Evolutionary conservation across 129 eudicot genomes (phyloP).

Genomic region (Tagetes patula): DNA sequence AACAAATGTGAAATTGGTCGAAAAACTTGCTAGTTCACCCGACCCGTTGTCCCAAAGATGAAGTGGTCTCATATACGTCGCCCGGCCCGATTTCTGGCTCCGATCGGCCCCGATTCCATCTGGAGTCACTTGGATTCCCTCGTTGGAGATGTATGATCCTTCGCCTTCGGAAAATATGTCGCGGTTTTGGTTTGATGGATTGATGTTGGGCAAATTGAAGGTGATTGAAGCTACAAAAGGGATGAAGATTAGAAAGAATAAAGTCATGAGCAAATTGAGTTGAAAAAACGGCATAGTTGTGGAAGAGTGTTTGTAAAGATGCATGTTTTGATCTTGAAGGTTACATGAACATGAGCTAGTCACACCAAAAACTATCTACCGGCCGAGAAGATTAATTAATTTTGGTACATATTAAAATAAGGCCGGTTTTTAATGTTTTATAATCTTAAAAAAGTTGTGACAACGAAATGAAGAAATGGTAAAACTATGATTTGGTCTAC

Average conservation of each 20-base stretch:
- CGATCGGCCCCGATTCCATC: neutral
- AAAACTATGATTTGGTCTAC: too few relatives aligned
- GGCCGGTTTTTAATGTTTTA: too few relatives aligned
- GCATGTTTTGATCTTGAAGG: neutral
- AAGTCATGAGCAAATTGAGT: neutral
- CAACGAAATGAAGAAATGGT: too few relatives aligned
- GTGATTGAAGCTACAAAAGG: neutral
- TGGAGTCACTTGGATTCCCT: neutral
- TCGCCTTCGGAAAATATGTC: too few relatives aligned
- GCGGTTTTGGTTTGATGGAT: neutral
- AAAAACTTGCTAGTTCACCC: slow-evolving; percentile 9
- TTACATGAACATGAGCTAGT: neutral
- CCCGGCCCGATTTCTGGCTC: neutral
- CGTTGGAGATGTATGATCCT: neutral
- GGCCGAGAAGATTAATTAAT: too few relatives aligned
- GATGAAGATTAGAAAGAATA: neutral
- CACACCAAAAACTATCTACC: too few relatives aligned
- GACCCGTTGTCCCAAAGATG: slow-evolving; percentile 14
- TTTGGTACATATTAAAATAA: too few relatives aligned
- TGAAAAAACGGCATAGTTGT: neutral
- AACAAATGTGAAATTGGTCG: neutral
- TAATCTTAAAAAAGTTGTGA: too few relatives aligned
- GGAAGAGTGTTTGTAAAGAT: neutral
- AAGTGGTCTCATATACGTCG: neutral
- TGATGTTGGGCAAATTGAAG: neutral